phyloP scores from a whole-genome alignment of 1,284 basidiomycete genomes.

The Peniophora sp. region DNA sequence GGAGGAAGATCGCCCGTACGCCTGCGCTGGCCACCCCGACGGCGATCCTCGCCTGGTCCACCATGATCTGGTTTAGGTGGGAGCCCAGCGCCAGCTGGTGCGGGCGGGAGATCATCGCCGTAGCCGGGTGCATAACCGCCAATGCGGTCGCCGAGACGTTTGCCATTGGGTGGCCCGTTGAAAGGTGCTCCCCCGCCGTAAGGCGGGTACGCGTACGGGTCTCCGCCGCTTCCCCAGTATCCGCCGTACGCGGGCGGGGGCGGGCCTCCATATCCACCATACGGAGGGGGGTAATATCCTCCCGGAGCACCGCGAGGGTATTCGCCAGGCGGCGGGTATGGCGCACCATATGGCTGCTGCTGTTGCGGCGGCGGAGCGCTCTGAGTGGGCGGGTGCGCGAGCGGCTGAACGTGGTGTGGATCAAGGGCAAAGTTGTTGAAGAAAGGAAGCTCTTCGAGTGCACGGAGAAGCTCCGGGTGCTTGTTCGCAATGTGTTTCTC shows the following conservation, averaged over 20 bases:
- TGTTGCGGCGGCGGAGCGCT: constrained; percentile 45
- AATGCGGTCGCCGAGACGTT: constrained; percentile 66
- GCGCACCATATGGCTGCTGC: constrained; percentile 71
- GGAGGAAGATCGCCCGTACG: constrained; percentile 35
- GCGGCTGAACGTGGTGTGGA: constrained; percentile 85
- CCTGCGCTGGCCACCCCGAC: constrained; percentile 18
- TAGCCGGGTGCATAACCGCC: constrained; percentile 56
- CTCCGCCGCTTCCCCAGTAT: constrained; percentile 47
- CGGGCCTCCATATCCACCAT: constrained; percentile 29
- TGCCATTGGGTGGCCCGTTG: neutral
- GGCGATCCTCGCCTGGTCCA: constrained; percentile 10
- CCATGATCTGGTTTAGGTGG: constrained; percentile 63
- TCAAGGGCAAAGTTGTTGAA: constrained; percentile 93
- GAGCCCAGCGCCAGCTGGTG: constrained; percentile 58
- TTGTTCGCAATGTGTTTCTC: constrained; percentile 92
- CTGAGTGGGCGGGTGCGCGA: constrained; percentile 63
- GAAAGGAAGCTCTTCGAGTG: constrained; percentile 78
- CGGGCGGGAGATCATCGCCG: constrained; percentile 35
- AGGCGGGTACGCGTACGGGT: constrained; percentile 24
- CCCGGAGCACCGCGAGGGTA: constrained; percentile 30
- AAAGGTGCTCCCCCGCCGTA: neutral
- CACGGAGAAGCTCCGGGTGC: constrained; percentile 73
- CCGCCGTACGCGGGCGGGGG: constrained; percentile 23
- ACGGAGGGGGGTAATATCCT: constrained; percentile 24
- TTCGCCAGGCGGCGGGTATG: constrained; percentile 38